A percentile compares a stretch with the other conserved stretches of the same genome.
These are phyloP conservation scores for Apophysomyces variabilis DNA, from an alignment of 371 early-diverging fungal genomes.

Conservation along the genomic window DNA sequence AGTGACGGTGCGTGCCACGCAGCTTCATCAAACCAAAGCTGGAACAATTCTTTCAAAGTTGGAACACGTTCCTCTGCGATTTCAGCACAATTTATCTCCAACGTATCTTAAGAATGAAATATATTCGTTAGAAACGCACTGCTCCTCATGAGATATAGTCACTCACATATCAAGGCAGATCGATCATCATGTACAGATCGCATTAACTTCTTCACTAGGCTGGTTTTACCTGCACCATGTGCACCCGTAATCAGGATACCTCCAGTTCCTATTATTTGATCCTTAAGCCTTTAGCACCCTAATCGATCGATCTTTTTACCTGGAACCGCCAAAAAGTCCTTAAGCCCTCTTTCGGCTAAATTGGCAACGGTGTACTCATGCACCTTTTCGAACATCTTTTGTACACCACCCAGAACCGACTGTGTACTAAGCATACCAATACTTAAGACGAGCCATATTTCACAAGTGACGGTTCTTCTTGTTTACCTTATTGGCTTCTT, in stretches of 20 bases:
- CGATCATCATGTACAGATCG: slow-evolving; percentile 40
- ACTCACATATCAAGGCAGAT: slow-evolving; percentile 65
- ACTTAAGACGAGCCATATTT: neutral
- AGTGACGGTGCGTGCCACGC: slow-evolving; percentile 83
- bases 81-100: slow-evolving; percentile 68
- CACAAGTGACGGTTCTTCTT: neutral
- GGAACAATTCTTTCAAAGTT: slow-evolving; percentile 66
- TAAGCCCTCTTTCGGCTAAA: slow-evolving; percentile 53
- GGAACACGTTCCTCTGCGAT: slow-evolving; percentile 67
- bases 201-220: slow-evolving; percentile 61
- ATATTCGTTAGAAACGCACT: neutral
- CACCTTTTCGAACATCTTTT: slow-evolving; percentile 45
- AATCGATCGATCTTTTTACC: slow-evolving; percentile 18
- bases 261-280: slow-evolving; percentile 51
- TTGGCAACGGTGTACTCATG: slow-evolving; percentile 59
- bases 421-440: slow-evolving; percentile 1
- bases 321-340: slow-evolving; percentile 55
- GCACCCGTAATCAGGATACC: slow-evolving; percentile 83
- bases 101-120: slow-evolving; percentile 38
- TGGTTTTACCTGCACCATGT: slow-evolving; percentile 89
- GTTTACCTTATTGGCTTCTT: slow-evolving; percentile 17
- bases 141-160: too few relatives aligned
- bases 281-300: neutral
- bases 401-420: slow-evolving; percentile 53
- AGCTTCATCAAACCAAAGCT: slow-evolving; percentile 71